Evolutionary conservation across 225 moss, liverwort and hornwort species (phyloP).

Genomic region (Pseudisothecium myosuroides): DNA sequence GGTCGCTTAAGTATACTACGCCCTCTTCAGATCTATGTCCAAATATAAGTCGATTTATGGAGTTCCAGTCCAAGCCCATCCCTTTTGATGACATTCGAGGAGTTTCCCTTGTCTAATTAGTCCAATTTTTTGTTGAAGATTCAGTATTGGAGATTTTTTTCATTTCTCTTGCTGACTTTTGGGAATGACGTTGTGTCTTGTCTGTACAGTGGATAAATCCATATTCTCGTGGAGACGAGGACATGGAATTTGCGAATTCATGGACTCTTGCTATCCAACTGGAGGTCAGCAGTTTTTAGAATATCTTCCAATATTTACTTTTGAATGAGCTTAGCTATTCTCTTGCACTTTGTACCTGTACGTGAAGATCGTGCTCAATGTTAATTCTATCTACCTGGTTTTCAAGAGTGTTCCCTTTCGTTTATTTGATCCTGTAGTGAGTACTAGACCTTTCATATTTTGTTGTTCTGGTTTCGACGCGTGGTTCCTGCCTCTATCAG

Average conservation of each 20-base stretch:
- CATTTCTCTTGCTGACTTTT: not conserved
- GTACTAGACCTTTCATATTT: not conserved
- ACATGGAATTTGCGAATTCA: conserved; percentile 21
- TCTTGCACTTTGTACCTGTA: not conserved
- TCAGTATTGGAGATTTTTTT: not conserved
- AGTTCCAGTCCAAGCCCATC: not conserved
- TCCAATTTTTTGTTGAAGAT: not conserved
- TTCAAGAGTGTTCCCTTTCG: not conserved
- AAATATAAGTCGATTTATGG: not conserved
- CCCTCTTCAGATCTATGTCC: not conserved
- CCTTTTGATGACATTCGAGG: not conserved
- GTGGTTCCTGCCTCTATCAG: not conserved
- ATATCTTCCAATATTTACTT: not conserved
- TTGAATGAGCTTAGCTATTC: not conserved
- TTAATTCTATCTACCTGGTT: not conserved
- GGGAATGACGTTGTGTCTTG: not conserved
- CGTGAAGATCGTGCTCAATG: not conserved
- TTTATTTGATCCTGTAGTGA: not conserved
- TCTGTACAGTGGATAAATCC: conserved; percentile 46
- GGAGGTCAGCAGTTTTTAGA: conserved; percentile 20
- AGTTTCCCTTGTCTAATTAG: not conserved
- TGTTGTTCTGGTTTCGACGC: not conserved
- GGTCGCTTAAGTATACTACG: not conserved
- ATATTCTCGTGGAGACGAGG: not conserved
- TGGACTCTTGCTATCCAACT: conserved; percentile 56